A percentile compares a stretch with the other conserved stretches of the same genome.
These are phyloP conservation scores for Penicillium sp. DNA, from an alignment of 2,329 filamentous ascomycete genomes.

Conservation along the genomic window DNA sequence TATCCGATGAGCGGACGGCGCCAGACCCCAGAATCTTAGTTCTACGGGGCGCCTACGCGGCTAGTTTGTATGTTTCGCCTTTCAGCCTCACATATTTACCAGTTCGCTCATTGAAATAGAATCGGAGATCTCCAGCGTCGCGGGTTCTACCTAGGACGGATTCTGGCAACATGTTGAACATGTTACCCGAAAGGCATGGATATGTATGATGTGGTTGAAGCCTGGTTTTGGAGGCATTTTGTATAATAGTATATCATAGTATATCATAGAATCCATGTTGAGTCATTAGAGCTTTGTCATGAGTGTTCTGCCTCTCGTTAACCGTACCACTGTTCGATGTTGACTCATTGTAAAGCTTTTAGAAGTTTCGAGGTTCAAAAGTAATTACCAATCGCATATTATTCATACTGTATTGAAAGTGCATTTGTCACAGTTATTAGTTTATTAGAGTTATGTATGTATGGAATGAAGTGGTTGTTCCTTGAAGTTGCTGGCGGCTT, in stretches of 20 bases:
- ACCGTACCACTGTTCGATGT: background rate
- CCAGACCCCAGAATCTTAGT: background rate
- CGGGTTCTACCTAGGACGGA: background rate
- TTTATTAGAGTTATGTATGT: background rate
- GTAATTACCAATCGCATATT: background rate
- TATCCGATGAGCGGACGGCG: slow-evolving; percentile 47
- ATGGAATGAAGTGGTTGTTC: slow-evolving; percentile 4
- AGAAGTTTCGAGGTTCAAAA: background rate
- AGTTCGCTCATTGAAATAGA: background rate
- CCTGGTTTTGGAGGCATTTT: background rate
- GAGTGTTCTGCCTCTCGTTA: background rate
- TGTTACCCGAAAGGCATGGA: background rate
- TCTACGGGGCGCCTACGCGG: too few species aligned
- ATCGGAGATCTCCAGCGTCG: background rate
- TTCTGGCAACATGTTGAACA: background rate
- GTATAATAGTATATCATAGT: background rate
- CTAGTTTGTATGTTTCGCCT: background rate
- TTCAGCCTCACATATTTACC: background rate
- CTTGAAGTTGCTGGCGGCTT: slow-evolving; percentile 15
- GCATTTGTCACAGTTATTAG: background rate
- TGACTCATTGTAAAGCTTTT: background rate
- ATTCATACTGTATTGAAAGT: background rate
- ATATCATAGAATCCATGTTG: background rate
- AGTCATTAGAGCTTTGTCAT: background rate
- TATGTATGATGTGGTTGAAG: background rate